Conservation (phyloP, 345 rosid genomes). For the Dovyalis caffra region DNA sequence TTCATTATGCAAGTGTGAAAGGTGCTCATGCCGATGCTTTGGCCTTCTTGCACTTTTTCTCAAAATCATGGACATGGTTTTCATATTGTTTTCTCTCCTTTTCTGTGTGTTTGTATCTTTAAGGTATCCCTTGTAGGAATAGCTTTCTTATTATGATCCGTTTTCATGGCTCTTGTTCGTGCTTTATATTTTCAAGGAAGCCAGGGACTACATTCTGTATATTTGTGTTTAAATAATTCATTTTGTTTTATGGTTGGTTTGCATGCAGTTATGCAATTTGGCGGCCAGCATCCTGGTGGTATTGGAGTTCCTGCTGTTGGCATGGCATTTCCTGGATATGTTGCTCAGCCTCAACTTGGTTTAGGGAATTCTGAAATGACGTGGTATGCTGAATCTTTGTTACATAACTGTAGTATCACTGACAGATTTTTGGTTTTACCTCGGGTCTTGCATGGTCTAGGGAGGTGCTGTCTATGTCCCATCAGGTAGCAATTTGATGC, state of each 20-base stretch:
- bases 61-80: not conserved
- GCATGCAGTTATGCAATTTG: slow-evolving; percentile 78
- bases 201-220: not conserved
- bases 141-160: not conserved
- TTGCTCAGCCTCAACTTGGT: slow-evolving; percentile 79
- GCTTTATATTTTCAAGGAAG: not conserved
- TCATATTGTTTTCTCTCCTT: not conserved
- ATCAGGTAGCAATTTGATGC: not conserved
- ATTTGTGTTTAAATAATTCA: not conserved
- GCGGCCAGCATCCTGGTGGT: slow-evolving; percentile 87
- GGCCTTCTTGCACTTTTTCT: too few species aligned
- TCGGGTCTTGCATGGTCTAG: not conserved
- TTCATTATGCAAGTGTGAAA: not conserved
- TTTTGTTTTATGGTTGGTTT: slow-evolving; percentile 15
- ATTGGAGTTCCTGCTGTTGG: slow-evolving; percentile 87
- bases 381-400: slow-evolving; percentile 49
- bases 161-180: not conserved
- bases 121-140: not conserved
- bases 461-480: not conserved
- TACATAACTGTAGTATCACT: not conserved
- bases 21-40: not conserved
- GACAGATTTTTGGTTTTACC: not conserved
- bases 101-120: not conserved
- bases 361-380: slow-evolving; percentile 90
- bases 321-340: slow-evolving; percentile 96